Evolutionary conservation across 1,139 yeast genomes (phyloP), one percentile per base, ranked within the genome.

Genomic region (Magnusiomyces fungicola): DNA sequence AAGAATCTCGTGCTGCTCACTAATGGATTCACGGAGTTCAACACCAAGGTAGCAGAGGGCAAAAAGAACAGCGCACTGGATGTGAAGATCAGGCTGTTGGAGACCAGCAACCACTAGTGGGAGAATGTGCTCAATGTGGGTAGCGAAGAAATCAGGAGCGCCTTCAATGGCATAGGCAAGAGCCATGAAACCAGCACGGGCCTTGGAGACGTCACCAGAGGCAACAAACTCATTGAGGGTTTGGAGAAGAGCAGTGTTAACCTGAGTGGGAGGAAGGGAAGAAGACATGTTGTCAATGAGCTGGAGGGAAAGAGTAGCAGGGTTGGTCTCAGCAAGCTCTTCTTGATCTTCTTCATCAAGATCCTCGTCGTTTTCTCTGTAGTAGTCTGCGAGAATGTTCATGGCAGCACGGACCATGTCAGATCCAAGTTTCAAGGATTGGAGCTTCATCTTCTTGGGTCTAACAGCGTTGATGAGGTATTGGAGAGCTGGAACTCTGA

Each of bases 201-300:
- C 82, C 69, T 85, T 89, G 57, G 80, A 83, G 54, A 78, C 76
- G 64, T 85, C 80, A 23, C 79, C 57, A 19, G 95, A 83, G 46
- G 72, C 67, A 57, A 86, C 73, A 74, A 84, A 73, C 47, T 76
- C 63, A 47, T 83, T 81, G 58, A 88, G 70, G 56, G 78, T 76
- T 56, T 81, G 87, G 56, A 90, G 75, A 54, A 92, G 76, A 50
- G 96, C 92, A 54, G 75, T 77, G 57, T 89, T 80, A 53, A 87
- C 95, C 68, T 92, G 98, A 45, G 89, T 78, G 49, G 98, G 96
- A 49, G 98, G 96, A 61, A 94, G 74, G 62, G 83, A 88, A 43
- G 83, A 75, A 24, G 97, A 78, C 59, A 92, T 79, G 62, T 80
- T 78, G 50, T 90, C 86, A 50, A 92, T 69, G 56, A 92, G 74